These are phyloP conservation scores for Pestalotiopsis sp. DNA, from an alignment of 2,329 filamentous ascomycete species.

Conservation along the genomic window DNA sequence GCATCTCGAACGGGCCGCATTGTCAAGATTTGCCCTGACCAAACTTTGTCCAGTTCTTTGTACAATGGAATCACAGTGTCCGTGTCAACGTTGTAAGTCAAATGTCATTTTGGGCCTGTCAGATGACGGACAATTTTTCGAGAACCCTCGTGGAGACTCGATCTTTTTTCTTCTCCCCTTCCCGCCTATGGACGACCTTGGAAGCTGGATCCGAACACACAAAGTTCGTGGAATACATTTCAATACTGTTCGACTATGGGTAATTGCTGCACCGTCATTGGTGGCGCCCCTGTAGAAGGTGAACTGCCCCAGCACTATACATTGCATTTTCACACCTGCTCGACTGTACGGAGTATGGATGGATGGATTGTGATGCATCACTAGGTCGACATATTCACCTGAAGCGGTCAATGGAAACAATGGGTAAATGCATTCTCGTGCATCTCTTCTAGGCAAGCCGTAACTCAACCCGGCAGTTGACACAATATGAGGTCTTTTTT, in stretches of 20 bases:
- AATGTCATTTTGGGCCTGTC: constrained; percentile 2
- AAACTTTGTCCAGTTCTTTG: constrained; percentile 1
- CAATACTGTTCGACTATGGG: not conserved
- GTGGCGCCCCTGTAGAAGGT: too few relatives aligned
- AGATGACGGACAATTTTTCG: not conserved
- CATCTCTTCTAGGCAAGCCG: not conserved
- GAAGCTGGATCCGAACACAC: constrained; percentile 3
- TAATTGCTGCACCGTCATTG: not conserved
- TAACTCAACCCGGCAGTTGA: not conserved
- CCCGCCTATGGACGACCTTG: constrained; percentile 4
- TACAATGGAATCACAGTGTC: not conserved
- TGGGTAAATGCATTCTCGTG: not conserved
- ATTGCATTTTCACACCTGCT: not conserved
- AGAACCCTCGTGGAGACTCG: not conserved
- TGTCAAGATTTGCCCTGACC: constrained; percentile 1
- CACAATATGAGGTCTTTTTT: constrained; percentile 5
- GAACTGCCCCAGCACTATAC: not conserved
- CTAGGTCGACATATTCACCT: not conserved
- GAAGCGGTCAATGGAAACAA: not conserved
- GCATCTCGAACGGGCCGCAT: not conserved
- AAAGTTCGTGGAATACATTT: not conserved
- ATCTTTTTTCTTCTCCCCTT: too few relatives aligned
- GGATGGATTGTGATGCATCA: constrained; percentile 1
- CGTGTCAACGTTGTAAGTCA: not conserved
- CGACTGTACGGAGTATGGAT: not conserved